phyloP scores from a whole-genome alignment of 345 rosid genomes.

The Geranium rotundifolium region DNA sequence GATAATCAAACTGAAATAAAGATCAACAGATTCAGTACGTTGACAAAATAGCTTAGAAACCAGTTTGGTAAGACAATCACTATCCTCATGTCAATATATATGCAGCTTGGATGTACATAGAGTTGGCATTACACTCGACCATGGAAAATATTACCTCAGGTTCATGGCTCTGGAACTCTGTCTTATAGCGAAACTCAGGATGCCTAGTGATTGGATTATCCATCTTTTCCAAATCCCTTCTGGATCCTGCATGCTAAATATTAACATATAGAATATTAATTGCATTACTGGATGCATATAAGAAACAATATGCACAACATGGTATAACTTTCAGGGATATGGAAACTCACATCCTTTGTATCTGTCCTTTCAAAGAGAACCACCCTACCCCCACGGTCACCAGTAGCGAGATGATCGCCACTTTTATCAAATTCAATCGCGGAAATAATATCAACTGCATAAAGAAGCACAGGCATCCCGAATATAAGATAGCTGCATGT shows the following conservation, averaged over 20 bases:
- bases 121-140: not conserved
- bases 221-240: slow-evolving; percentile 69
- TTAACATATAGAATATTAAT: slow-evolving; percentile 6
- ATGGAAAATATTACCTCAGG: slow-evolving; percentile 61
- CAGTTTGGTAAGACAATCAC: not conserved
- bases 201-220: slow-evolving; percentile 63
- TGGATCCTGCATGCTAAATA: slow-evolving; percentile 59
- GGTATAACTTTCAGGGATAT: slow-evolving; percentile 6
- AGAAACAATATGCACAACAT: not conserved
- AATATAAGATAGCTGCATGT: slow-evolving; percentile 7
- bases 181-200: slow-evolving; percentile 97
- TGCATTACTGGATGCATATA: not conserved
- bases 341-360: slow-evolving; percentile 50
- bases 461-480: slow-evolving; percentile 12
- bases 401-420: slow-evolving; percentile 98
- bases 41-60: not conserved
- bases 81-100: no score
- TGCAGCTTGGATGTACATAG: no score
- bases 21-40: slow-evolving; percentile 5
- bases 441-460: slow-evolving; percentile 92
- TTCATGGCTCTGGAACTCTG: slow-evolving; percentile 99
- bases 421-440: slow-evolving; percentile 95
- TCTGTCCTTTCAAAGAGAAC: slow-evolving; percentile 97
- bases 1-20: slow-evolving; percentile 83
- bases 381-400: slow-evolving; percentile 99